Percentiles rank a stretch among this genome's conserved stretches.
Evolutionary conservation across 2,329 filamentous ascomycete species (phyloP).

Genomic region (Fusarium globosum): DNA sequence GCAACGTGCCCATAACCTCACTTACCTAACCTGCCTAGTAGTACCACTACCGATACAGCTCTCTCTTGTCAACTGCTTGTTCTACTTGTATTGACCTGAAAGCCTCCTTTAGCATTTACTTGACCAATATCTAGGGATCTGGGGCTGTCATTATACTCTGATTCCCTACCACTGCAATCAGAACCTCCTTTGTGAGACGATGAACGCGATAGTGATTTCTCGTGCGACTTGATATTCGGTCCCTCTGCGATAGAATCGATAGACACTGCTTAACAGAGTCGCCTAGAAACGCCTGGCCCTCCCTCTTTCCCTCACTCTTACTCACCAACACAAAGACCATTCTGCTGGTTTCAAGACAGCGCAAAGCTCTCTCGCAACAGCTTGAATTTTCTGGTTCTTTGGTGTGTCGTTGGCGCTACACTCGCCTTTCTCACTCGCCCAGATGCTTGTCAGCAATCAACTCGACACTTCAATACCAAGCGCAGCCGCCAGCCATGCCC

Average conservation of each 20-base stretch:
- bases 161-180: constrained; percentile 8
- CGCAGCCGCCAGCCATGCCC: constrained; percentile 48
- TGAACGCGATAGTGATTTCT: constrained; percentile 25
- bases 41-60: constrained; percentile 1
- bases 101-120: not conserved
- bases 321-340: not conserved
- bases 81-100: constrained; percentile 2
- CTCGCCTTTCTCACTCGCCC: constrained; percentile 46
- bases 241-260: constrained; percentile 28
- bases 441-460: constrained; percentile 53
- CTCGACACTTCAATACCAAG: constrained; percentile 33
- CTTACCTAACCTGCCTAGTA: not conserved
- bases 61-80: constrained; percentile 5
- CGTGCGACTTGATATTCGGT: constrained; percentile 32
- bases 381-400: constrained; percentile 4
- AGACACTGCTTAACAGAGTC: constrained; percentile 15
- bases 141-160: not conserved
- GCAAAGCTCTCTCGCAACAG: constrained; percentile 12
- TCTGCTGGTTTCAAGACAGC: constrained; percentile 7
- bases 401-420: constrained; percentile 40
- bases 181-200: constrained; percentile 8
- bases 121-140: not conserved
- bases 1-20: constrained; percentile 16
- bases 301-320: not conserved
- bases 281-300: constrained; percentile 1